phyloP scores from a whole-genome alignment of 371 early-diverging fungal genomes.

The Mortierella sp. region DNA sequence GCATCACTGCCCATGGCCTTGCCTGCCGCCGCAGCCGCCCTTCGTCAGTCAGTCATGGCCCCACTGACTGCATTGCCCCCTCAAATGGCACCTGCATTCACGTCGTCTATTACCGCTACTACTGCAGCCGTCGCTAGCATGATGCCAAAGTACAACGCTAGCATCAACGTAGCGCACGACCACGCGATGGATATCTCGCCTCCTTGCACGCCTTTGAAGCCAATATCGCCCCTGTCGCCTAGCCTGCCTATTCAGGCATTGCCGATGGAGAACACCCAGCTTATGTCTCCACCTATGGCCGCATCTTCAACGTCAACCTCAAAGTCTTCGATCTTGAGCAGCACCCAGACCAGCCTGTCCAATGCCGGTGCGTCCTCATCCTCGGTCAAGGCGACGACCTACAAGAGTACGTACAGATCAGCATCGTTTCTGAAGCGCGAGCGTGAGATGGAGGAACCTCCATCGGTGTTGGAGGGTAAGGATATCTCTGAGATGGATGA shows the following conservation, averaged over 20 bases:
- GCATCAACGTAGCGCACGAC: slow-evolving; percentile 45
- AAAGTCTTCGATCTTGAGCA: slow-evolving; percentile 37
- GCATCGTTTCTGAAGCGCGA: slow-evolving; percentile 38
- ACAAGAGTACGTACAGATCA: slow-evolving; percentile 47
- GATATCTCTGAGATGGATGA: slow-evolving; percentile 63
- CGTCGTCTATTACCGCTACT: neutral
- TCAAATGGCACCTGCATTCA: neutral
- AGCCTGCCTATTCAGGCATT: slow-evolving; percentile 4
- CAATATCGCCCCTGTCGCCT: slow-evolving; percentile 15
- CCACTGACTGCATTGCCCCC: slow-evolving; percentile 10
- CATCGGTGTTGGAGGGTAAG: slow-evolving; percentile 46
- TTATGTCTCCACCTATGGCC: neutral
- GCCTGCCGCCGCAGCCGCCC: slow-evolving; percentile 2
- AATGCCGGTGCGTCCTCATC: slow-evolving; percentile 5
- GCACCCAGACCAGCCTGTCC: slow-evolving; percentile 24
- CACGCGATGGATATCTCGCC: slow-evolving; percentile 37
- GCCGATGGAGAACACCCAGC: too few relatives aligned
- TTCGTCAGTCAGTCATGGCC: neutral
- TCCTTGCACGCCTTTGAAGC: slow-evolving; percentile 20
- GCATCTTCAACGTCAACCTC: slow-evolving; percentile 6
- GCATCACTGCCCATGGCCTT: slow-evolving; percentile 41
- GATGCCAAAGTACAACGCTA: slow-evolving; percentile 39
- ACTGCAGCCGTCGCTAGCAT: slow-evolving; percentile 8
- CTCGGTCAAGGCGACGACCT: slow-evolving; percentile 35
- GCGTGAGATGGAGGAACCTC: slow-evolving; percentile 38